phyloP scores from a whole-genome alignment of 2,329 filamentous ascomycete species.

The Venturia aucupariae region DNA sequence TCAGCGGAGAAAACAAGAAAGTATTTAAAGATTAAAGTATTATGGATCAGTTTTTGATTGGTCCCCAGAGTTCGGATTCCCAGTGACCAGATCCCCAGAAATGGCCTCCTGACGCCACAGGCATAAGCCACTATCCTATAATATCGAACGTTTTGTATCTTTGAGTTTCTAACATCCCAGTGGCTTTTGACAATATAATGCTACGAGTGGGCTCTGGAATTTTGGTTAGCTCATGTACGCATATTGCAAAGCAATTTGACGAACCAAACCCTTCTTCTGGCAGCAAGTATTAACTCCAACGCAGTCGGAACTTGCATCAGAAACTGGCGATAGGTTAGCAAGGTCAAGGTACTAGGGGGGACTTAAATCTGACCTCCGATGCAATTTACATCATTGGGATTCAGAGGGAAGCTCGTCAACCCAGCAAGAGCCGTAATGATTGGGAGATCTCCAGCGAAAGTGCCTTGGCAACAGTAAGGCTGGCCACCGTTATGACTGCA shows the following conservation, averaged over 20 bases:
- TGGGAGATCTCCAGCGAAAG: conserved; percentile 11
- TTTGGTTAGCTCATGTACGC: not conserved
- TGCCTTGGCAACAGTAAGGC: conserved; percentile 11
- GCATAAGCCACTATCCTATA: not conserved
- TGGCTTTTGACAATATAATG: conserved; percentile 2
- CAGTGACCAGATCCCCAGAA: too few relatives aligned
- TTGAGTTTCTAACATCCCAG: not conserved
- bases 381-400: conserved; percentile 14
- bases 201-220: not conserved
- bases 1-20: not conserved
- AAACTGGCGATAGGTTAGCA: not conserved
- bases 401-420: conserved; percentile 4
- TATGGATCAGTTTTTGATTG: not conserved
- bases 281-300: conserved; percentile 8
- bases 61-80: not conserved
- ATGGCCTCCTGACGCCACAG: not conserved
- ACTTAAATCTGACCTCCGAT: not conserved
- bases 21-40: not conserved
- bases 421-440: conserved; percentile 6
- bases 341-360: not conserved
- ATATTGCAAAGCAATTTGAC: not conserved
- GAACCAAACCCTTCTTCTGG: not conserved
- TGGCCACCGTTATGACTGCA: conserved; percentile 10
- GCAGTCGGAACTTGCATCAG: conserved; percentile 1
- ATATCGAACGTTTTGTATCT: not conserved